phyloP scores from a whole-genome alignment of 2,329 filamentous ascomycete genomes.

The Dactylellina sp. region DNA sequence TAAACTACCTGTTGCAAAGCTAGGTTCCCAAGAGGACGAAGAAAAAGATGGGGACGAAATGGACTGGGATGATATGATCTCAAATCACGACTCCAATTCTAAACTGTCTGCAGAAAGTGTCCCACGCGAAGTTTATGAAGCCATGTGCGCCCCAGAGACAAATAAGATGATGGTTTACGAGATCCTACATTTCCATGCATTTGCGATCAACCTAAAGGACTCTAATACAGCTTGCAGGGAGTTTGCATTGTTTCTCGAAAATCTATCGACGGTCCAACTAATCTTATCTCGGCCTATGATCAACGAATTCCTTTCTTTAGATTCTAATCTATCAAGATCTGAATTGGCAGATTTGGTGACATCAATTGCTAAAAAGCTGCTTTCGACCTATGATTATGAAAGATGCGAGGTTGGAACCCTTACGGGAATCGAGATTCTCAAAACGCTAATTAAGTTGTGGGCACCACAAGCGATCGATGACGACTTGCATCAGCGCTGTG shows the following conservation, averaged over 20 bases:
- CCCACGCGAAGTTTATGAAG: constrained; percentile 58
- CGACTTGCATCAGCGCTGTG: constrained; percentile 74
- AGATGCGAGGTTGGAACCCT: constrained; percentile 79
- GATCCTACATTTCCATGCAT: constrained; percentile 58
- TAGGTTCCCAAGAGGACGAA: constrained; percentile 5
- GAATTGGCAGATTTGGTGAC: constrained; percentile 66
- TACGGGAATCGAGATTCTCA: constrained; percentile 76
- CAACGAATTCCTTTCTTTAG: constrained; percentile 58
- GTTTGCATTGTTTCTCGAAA: constrained; percentile 58
- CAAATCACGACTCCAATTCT: constrained; percentile 41
- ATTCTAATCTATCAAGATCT: constrained; percentile 60
- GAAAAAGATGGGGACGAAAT: constrained; percentile 62
- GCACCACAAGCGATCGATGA: constrained; percentile 68
- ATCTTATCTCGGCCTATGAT: constrained; percentile 59
- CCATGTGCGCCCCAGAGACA: constrained; percentile 57
- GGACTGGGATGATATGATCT: constrained; percentile 63
- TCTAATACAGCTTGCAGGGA: constrained; percentile 50
- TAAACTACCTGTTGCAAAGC: constrained; percentile 29
- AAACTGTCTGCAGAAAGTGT: constrained; percentile 55
- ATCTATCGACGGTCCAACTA: constrained; percentile 55
- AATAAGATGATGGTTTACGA: constrained; percentile 57
- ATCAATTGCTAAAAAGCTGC: constrained; percentile 66
- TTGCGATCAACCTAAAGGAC: constrained; percentile 37
- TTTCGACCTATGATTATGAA: constrained; percentile 72
- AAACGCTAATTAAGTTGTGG: constrained; percentile 75